Conservation (phyloP, 108 stramenopile species). For the Skeletonema costatum region DNA sequence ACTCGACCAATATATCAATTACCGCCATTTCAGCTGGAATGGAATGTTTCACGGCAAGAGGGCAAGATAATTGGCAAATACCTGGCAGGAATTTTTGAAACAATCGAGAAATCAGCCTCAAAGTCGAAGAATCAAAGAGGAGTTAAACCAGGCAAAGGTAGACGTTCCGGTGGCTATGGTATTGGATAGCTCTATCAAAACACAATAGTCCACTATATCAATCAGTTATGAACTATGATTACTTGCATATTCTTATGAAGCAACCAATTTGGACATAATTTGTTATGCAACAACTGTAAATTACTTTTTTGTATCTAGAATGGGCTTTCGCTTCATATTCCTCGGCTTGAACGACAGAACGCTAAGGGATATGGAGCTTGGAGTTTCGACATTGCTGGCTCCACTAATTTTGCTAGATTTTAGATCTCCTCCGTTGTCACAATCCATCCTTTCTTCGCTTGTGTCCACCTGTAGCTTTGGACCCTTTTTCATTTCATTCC, state of each 20-base stretch:
- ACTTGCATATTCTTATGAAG: background rate
- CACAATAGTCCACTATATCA: too few relatives aligned
- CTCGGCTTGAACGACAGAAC: conserved; percentile 48
- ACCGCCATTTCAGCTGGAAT: conserved; percentile 59
- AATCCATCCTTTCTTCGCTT: conserved; percentile 22
- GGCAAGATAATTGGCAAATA: conserved; percentile 75
- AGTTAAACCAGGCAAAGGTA: conserved; percentile 77
- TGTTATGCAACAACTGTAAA: background rate
- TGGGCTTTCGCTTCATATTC: conserved; percentile 31
- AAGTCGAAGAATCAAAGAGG: conserved; percentile 62
- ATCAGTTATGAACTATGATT: background rate
- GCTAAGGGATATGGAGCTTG: conserved; percentile 30
- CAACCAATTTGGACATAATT: background rate
- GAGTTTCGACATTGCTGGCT: conserved; percentile 8
- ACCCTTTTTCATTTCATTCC: conserved; percentile 53
- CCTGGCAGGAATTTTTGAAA: conserved; percentile 58
- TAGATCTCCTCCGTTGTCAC: conserved; percentile 7
- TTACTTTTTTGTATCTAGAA: conserved; percentile 1
- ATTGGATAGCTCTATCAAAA: conserved; percentile 56
- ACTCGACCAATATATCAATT: conserved; percentile 79
- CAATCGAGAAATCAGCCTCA: conserved; percentile 47
- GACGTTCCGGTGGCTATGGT: conserved; percentile 83
- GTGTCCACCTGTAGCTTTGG: background rate
- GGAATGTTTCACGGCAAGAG: conserved; percentile 60
- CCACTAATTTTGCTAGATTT: background rate